Conservation (phyloP, 306 rosid species). For the Luffa acutangula region DNA sequence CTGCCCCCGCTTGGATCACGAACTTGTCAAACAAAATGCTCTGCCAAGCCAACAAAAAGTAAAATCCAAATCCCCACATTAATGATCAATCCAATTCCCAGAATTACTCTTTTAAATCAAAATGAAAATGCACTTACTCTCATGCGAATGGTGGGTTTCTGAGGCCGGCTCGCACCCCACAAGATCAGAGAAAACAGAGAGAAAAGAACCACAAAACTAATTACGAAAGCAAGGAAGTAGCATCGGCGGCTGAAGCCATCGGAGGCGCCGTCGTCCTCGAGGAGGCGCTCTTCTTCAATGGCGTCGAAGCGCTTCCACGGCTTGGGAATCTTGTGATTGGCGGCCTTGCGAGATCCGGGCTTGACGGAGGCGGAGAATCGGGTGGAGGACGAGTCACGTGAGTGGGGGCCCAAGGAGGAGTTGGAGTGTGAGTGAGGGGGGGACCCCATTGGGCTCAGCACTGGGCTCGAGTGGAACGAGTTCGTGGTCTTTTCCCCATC, state of each 20-base stretch:
- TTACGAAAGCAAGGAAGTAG: constrained; percentile 41
- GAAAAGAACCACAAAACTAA: constrained; percentile 40
- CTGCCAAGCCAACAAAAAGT: constrained; percentile 16
- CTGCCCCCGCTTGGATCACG: constrained; percentile 83
- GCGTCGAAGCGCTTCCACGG: constrained; percentile 59
- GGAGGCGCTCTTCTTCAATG: constrained; percentile 82
- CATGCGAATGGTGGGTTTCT: constrained; percentile 54
- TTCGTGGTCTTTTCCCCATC: constrained; percentile 87
- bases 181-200: constrained; percentile 59
- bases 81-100: neutral
- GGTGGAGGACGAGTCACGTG: constrained; percentile 86
- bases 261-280: constrained; percentile 19
- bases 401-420: constrained; percentile 75
- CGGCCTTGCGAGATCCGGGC: constrained; percentile 23
- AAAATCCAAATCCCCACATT: neutral
- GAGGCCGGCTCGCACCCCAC: constrained; percentile 81
- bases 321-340: constrained; percentile 32
- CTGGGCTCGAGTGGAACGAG: constrained; percentile 73
- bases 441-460: constrained; percentile 77
- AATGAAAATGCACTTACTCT: constrained; percentile 26
- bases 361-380: constrained; percentile 59
- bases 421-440: constrained; percentile 92
- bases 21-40: constrained; percentile 65
- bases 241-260: constrained; percentile 42
- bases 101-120: neutral